Evolutionary conservation across 1,284 basidiomycete genomes (phyloP), one percentile per base, ranked within the genome.

Genomic region (Melampsora abietis-canadensis): DNA sequence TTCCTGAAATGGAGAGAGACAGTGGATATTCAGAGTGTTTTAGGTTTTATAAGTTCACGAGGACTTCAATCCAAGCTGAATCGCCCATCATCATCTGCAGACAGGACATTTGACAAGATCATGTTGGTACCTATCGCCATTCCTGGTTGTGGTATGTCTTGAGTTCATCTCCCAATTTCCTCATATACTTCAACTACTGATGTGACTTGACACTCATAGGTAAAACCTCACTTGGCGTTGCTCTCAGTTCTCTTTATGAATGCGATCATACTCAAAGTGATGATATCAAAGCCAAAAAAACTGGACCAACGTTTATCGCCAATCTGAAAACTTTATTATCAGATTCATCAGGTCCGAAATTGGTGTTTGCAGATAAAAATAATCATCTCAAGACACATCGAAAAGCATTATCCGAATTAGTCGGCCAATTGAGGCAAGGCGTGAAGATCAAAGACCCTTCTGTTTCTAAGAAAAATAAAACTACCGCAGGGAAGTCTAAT

Each of bases 261-360:
- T 94, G 92, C 76, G 90, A 85, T 0, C 94, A 98, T 80, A 92
- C 90, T 0, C 95, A 98, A 81, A 92, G 90, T 79, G 96, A 99
- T 82, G 92, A 98, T 79, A 86, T 97, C 4, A 84, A 86, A 57
- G 85, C 83, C 14, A 98, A 94, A 83, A 94, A 90, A 80, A 77
- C 91, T 0, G 92, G 87, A 0, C 87, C 89, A 0, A 81, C 84
- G 0, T 98, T 98, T 82, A 82, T 94, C 70, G 87, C 85, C 78
- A 92, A 91, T 76, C 89, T 97, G 47, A 82, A 84, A 10, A 81
- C 84, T 0, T 83, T 91, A 0, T 84, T 95, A 27, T n/a, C 51
- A 3, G 57, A 54, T 3, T 21, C 37, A 27, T 14, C 15, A 8
- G 72, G 57, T 19, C 19, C 65, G 8, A 61, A 30, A 15, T 14